Conservation (phyloP, 176 grass and related monocot species). For the Carex scoparia region DNA sequence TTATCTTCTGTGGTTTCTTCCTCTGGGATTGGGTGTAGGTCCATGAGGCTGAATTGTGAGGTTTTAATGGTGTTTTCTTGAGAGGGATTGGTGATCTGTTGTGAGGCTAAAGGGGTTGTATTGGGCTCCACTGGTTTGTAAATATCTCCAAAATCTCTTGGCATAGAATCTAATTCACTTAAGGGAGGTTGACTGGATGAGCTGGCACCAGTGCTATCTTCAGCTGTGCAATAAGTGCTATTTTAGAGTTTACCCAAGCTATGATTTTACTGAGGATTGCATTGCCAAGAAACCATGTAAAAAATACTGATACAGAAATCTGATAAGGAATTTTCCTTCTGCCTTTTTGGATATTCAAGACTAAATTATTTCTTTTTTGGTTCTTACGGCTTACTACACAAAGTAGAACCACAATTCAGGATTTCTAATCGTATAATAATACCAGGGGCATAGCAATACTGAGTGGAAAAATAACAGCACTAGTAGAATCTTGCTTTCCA, state of each 20-base stretch:
- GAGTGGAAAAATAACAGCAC: background rate
- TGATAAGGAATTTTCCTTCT: background rate
- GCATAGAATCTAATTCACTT: conserved; percentile 26
- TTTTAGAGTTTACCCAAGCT: conserved; percentile 11
- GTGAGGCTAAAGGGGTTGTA: background rate
- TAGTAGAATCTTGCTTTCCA: background rate
- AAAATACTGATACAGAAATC: background rate
- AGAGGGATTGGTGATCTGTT: background rate
- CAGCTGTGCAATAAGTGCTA: conserved; percentile 36
- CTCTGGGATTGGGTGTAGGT: conserved; percentile 65
- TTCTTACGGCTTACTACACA: background rate
- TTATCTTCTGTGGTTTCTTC: conserved; percentile 44
- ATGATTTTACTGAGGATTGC: background rate
- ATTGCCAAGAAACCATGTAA: conserved; percentile 2
- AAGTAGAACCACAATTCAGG: background rate
- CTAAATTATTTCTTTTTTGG: conserved; percentile 4
- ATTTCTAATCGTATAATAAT: background rate
- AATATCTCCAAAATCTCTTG: conserved; percentile 28
- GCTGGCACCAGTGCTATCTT: conserved; percentile 32
- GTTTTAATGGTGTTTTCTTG: conserved; percentile 1
- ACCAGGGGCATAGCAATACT: background rate
- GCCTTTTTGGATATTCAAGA: background rate
- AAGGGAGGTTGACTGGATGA: conserved; percentile 21
- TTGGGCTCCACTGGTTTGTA: background rate
- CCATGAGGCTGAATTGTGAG: conserved; percentile 28